Base-by-base conservation (phyloP, 495 filamentous ascomycete genomes). In the Darksidea phi region DNA sequence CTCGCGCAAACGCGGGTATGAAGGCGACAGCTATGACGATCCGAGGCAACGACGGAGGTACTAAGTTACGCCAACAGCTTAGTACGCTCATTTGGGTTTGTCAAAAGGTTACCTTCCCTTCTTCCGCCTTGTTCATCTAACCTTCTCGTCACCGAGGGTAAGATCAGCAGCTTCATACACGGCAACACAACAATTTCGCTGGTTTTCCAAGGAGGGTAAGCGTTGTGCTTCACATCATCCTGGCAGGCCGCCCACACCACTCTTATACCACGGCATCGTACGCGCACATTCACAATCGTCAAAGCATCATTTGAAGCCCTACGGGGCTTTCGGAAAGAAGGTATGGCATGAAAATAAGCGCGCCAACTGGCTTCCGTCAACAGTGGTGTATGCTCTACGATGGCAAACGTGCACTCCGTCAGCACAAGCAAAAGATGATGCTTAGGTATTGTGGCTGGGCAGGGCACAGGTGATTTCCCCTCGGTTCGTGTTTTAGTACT, bases 21-120 rank as follows among this genome's bases (percentile, higher is more conserved):
- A 79, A 41, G 84, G 83, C 56, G 80, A 83, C 70, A 73, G 82
- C 61, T 85, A 90, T 71, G 88, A 93, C 66, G 89, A 94, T 72
- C 84, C 88, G 37, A 83, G 90, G 56, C 88, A 85, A 70, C 82
- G 89, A 69, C 83, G 71, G 25, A 53, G 66, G 54, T 70, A 70
- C 46, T 70, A 52, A 68, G 60, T 59, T 54, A 28, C 38, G 28
- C 13, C 38, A 32, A 4, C 42, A 28, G 49, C 45, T 50, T 18
- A 26, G 43, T 48, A 26, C 41, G 37, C 45, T 57, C 20, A 50
- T 24, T 67, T 63, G 66, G 71, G 72, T 77, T 75, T 78, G 74
- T 74, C 61, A 57, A 55, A 38, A 58, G 53, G 61, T 53, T 63
- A 58, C 42, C 48, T 55, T 58, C 46, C 53, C 17, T 60, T 53